These are phyloP conservation scores for Erythrobasidium hasegawianum DNA, from an alignment of 1,284 basidiomycete genomes.

Conservation along the genomic window DNA sequence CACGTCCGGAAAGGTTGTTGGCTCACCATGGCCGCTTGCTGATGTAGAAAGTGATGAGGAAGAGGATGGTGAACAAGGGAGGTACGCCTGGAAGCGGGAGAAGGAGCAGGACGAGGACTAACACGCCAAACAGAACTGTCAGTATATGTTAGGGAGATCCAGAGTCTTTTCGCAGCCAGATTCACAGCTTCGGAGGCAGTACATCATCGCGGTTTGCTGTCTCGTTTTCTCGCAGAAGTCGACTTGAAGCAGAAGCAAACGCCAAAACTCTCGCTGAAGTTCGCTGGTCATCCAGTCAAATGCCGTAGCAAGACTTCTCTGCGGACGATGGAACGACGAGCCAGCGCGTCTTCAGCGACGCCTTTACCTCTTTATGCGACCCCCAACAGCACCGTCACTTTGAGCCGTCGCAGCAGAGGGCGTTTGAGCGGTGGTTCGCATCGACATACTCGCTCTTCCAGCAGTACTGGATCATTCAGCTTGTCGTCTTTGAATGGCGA, in stretches of 20 bases:
- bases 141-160: not conserved
- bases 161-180: not conserved
- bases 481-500: conserved; percentile 1
- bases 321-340: not conserved
- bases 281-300: not conserved
- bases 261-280: too few relatives aligned
- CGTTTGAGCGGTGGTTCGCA: conserved; percentile 14
- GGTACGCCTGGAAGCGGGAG: conserved; percentile 22
- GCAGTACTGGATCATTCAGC: conserved; percentile 6
- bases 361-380: not conserved
- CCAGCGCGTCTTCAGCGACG: not conserved
- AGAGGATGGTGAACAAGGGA: conserved; percentile 17
- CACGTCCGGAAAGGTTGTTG: not conserved
- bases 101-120: conserved; percentile 28
- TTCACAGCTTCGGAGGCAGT: conserved; percentile 34
- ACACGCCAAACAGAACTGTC: not conserved
- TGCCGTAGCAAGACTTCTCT: conserved; percentile 2
- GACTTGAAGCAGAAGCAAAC: conserved; percentile 1
- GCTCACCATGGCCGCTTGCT: conserved; percentile 27
- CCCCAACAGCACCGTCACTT: conserved; percentile 14
- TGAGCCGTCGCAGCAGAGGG: conserved; percentile 16
- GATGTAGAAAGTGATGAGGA: conserved; percentile 25
- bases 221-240: not conserved
- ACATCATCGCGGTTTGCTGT: conserved; percentile 21
- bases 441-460: conserved; percentile 3